Conservation (phyloP, 495 filamentous ascomycete species). For the Parmelia sp. region DNA sequence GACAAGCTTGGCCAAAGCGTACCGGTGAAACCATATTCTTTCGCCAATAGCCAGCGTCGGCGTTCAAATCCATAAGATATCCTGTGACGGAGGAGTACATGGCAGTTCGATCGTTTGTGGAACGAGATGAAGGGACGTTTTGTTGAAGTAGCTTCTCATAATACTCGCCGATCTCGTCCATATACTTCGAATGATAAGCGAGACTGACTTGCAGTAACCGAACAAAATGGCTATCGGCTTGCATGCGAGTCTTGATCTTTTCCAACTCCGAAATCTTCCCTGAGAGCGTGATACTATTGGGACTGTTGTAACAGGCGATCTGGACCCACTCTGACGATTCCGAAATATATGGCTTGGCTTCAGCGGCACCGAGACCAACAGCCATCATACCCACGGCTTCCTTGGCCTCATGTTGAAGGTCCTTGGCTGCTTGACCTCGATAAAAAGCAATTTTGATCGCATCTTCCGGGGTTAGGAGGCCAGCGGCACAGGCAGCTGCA, state of each 20-base stretch:
- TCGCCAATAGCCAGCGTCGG: too few relatives aligned
- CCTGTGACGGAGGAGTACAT: too few relatives aligned
- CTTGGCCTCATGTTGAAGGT: slow-evolving; percentile 22
- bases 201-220: slow-evolving; percentile 36
- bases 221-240: slow-evolving; percentile 11
- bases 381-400: slow-evolving; percentile 11
- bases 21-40: too few relatives aligned
- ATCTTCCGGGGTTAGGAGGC: slow-evolving; percentile 36
- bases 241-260: slow-evolving; percentile 22
- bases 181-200: slow-evolving; percentile 56
- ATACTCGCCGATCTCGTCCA: too few relatives aligned
- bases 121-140: slow-evolving; percentile 34
- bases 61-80: too few relatives aligned
- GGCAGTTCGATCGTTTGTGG: too few relatives aligned
- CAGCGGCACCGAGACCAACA: background rate
- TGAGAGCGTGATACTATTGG: slow-evolving; percentile 31
- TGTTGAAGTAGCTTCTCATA: too few relatives aligned
- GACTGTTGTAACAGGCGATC: slow-evolving; percentile 33
- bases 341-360: background rate
- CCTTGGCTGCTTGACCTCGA: slow-evolving; percentile 32
- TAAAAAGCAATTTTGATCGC: slow-evolving; percentile 37
- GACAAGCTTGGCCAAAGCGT: too few relatives aligned
- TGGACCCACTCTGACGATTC: background rate
- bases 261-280: slow-evolving; percentile 27
- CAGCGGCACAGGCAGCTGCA: slow-evolving; percentile 54